Conservation (phyloP, 192 early-diverging fungal species). For the Coemansia sp. region DNA sequence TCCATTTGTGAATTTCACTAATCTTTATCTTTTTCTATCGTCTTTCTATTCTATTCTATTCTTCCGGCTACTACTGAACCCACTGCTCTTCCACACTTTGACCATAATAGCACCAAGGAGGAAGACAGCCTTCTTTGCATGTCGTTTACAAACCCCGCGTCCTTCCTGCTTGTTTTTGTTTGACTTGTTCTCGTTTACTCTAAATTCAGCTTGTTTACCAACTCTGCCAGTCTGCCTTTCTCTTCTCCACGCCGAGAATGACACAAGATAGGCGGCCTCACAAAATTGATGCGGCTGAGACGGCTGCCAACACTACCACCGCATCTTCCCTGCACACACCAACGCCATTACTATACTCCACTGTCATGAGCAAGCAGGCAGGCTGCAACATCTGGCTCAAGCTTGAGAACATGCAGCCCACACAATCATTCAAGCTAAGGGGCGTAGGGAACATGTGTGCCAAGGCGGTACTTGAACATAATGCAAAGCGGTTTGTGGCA, state of each 20-base stretch:
- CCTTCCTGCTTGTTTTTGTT: background rate
- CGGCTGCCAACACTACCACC: background rate
- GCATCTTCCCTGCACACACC: slow-evolving; percentile 24
- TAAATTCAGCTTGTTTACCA: background rate
- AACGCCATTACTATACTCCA: slow-evolving; percentile 47
- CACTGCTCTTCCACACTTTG: no score
- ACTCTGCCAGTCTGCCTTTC: background rate
- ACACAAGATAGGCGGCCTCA: slow-evolving; percentile 4
- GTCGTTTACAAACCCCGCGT: background rate
- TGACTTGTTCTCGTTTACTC: background rate
- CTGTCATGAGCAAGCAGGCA: slow-evolving; percentile 44
- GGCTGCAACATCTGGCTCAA: slow-evolving; percentile 73
- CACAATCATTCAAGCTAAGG: slow-evolving; percentile 78
- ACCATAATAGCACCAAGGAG: no score
- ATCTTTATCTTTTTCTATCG: slow-evolving; percentile 1
- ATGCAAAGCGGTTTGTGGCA: slow-evolving; percentile 56
- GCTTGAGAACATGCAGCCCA: slow-evolving; percentile 74
- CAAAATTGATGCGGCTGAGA: background rate
- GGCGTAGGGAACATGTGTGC: slow-evolving; percentile 66
- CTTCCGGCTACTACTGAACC: background rate
- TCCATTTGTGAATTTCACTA: background rate
- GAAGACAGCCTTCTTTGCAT: background rate
- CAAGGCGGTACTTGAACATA: slow-evolving; percentile 53
- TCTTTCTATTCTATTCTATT: background rate
- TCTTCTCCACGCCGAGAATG: background rate